Evolutionary conservation across 352 stramenopile genomes (phyloP), one percentile per base, ranked within the genome.

Genomic region (Pythium rhizo-oryzae): DNA sequence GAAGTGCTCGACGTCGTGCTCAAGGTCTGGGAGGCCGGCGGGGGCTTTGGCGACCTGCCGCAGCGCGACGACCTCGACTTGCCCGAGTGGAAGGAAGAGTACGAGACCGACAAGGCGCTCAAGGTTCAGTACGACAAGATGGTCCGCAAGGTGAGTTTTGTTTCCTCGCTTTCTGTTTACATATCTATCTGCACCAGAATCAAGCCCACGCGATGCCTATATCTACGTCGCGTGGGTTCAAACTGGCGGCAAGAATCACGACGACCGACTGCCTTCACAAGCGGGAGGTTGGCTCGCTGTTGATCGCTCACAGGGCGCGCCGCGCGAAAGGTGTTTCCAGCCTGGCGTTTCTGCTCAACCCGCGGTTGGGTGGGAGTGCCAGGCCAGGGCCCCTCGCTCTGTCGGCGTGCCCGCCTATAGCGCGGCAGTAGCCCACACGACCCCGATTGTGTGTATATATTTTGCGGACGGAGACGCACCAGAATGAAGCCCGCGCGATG

Each of bases 1-100:
- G 82, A 94, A 63, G 88, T 99, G 46, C 83, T 98, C 23, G 70
- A 98, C 33, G 86, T 98, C 16, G 89, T 98, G 23, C 69, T 97
- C 62, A 76, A 93, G 53, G 88, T 97, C 33, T 99, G 94, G 94
- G 85, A 98, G 30, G 51, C 85, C 13, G 96, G 94, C 50, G 90
- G 97, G 19, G 80, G 84, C 46, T 90, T 99, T 61, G 96, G 96
- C 56, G 97, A 99, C 50, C 85, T 99, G 63, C 97, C 97, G 25
- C 87, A 90, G 9, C 76, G 85, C 15, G 69, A 69, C 6, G 79
- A 97, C 59, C 41, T 97, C 18, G 65, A 76, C 1, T 35, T 92
- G 19, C 88, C 85, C 12, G 79, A 90, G 28, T 78, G 65, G 52
- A 75, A 87, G 55, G 81, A 87, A 23, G 81, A 95, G 55, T 89